A percentile compares a stretch with the other conserved stretches of the same genome.
phyloP scores from a whole-genome alignment of 2,329 filamentous ascomycete species.

The Ophiostoma australiae region DNA sequence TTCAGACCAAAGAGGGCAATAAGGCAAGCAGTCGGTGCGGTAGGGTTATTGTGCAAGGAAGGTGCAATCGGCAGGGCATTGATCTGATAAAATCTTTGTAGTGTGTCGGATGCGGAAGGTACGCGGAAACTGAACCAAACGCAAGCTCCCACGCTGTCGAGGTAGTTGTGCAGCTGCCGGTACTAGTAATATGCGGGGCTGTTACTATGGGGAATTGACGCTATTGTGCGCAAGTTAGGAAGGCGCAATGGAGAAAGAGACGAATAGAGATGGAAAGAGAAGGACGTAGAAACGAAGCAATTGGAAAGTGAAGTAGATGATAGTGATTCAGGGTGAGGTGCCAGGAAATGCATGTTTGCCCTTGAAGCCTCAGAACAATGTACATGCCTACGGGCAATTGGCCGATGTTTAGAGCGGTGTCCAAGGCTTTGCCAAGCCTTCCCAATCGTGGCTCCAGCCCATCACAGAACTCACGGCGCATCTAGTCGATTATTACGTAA shows the following conservation, averaged over 20 bases:
- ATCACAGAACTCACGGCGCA: background rate
- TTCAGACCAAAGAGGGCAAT: background rate
- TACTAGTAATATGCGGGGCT: constrained; percentile 1
- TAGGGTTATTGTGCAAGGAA: background rate
- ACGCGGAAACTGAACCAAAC: background rate
- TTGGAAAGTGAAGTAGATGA: background rate
- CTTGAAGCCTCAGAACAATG: no score
- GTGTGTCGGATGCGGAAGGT: constrained; percentile 1
- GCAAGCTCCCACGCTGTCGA: background rate
- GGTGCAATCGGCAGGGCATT: background rate
- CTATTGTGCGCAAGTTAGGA: constrained; percentile 12
- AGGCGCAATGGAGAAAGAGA: background rate
- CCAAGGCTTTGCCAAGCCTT: background rate
- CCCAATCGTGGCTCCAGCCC: background rate
- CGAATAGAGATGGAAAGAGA: background rate
- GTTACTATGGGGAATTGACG: constrained; percentile 4
- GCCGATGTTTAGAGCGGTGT: background rate
- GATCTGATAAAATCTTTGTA: background rate
- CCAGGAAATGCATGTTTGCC: no score
- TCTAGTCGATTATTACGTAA: background rate
- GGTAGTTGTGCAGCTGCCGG: background rate
- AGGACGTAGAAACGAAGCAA: background rate
- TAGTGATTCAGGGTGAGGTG: background rate
- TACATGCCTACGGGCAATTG: background rate
- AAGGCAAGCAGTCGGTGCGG: background rate